Percentiles rank a stretch among this genome's conserved stretches.
Conservation (phyloP, 441 rosid species). For the Gossypium davidsonii region DNA sequence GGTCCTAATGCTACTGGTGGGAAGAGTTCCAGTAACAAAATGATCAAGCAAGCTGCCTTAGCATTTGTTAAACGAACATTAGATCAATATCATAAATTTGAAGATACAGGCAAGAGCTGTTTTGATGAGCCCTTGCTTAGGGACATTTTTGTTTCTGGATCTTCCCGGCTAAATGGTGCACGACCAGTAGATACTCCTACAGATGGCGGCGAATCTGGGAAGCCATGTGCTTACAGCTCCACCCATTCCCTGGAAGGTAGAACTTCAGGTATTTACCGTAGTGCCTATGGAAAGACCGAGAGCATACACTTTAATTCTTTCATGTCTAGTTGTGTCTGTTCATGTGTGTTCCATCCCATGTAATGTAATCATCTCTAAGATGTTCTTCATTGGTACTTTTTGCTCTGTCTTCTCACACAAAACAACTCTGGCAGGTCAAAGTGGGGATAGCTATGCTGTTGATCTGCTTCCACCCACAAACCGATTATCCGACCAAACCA, state of each 20-base stretch:
- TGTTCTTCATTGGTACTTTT: conserved; percentile 8
- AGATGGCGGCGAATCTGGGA: conserved; percentile 53
- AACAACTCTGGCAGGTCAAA: conserved; percentile 46
- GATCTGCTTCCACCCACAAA: conserved; percentile 41
- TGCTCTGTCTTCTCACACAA: conserved; percentile 36
- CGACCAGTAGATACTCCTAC: conserved; percentile 29
- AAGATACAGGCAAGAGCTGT: conserved; percentile 81
- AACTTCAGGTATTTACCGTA: conserved; percentile 36
- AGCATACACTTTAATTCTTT: neutral
- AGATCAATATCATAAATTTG: conserved; percentile 61
- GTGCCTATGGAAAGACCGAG: conserved; percentile 12
- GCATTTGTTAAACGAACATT: conserved; percentile 74
- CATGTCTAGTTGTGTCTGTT: neutral
- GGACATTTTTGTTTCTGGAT: conserved; percentile 50
- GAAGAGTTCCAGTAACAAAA: conserved; percentile 71
- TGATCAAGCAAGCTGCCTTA: conserved; percentile 80
- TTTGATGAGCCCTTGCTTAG: conserved; percentile 67
- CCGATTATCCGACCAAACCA: conserved; percentile 39
- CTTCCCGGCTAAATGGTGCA: conserved; percentile 33
- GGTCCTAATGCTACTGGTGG: conserved; percentile 60
- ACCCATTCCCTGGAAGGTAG: conserved; percentile 29
- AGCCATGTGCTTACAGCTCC: conserved; percentile 25
- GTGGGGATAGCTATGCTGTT: conserved; percentile 37
- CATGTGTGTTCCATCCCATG: neutral
- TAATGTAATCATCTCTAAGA: conserved; percentile 4